Percentiles rank a stretch among this genome's conserved stretches.
These are phyloP conservation scores for Apocynum venetum DNA, from an alignment of 257 asterid genomes.

Conservation along the genomic window DNA sequence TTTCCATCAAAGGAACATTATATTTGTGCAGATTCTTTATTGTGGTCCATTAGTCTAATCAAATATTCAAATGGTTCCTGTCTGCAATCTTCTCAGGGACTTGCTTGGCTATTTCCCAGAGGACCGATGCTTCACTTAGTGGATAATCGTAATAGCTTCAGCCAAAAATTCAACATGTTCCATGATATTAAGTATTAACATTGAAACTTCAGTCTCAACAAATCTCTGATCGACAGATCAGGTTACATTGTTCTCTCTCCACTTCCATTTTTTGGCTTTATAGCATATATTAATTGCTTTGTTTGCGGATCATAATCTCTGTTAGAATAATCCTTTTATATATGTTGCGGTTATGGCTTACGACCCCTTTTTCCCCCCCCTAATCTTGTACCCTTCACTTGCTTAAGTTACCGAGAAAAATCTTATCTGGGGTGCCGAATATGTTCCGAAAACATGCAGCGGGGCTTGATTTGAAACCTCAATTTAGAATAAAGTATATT, in stretches of 20 bases:
- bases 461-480: not conserved
- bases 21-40: not conserved
- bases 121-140: constrained; percentile 5
- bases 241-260: not conserved
- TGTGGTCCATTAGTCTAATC: not conserved
- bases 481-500: too few species aligned
- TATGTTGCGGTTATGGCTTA: not conserved
- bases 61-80: not conserved
- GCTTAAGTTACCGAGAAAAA: not conserved
- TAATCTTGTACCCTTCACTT: too few species aligned
- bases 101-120: not conserved
- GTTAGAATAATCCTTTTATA: not conserved
- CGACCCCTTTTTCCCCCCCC: too few species aligned
- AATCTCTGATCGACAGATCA: not conserved
- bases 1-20: not conserved
- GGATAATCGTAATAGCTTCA: not conserved
- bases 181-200: not conserved
- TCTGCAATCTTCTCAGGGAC: not conserved
- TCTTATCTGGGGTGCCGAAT: not conserved
- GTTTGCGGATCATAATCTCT: not conserved
- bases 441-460: not conserved
- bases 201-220: not conserved
- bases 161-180: not conserved
- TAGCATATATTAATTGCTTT: too few species aligned
- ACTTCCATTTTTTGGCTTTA: not conserved